A percentile compares a stretch with the other conserved stretches of the same genome.
Conservation (phyloP, 805 yeast species). For the Spathaspora sp. region DNA sequence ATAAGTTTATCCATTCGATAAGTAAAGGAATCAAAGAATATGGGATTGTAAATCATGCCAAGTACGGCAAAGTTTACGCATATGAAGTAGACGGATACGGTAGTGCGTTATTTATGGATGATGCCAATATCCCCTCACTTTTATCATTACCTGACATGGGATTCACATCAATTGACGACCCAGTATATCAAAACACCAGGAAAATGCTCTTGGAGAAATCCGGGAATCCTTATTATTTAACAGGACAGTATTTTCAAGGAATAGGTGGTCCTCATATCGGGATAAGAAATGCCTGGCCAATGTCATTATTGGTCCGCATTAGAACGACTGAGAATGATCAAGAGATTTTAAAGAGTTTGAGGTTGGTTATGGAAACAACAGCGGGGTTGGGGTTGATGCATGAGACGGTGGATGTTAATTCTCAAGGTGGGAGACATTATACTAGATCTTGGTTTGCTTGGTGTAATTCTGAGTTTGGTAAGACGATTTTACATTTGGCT, state of each 20-base stretch:
- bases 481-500: slow-evolving; percentile 76
- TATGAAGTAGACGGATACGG: slow-evolving; percentile 90
- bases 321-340: slow-evolving; percentile 70
- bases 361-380: slow-evolving; percentile 55
- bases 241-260: slow-evolving; percentile 65
- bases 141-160: slow-evolving; percentile 81
- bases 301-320: slow-evolving; percentile 73
- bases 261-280: slow-evolving; percentile 94
- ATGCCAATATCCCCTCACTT: slow-evolving; percentile 83
- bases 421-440: slow-evolving; percentile 42
- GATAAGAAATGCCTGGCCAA: slow-evolving; percentile 81
- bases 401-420: slow-evolving; percentile 70
- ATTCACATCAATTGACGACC: slow-evolving; percentile 46
- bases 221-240: slow-evolving; percentile 77
- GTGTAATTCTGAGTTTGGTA: slow-evolving; percentile 91
- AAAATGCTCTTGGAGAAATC: slow-evolving; percentile 62
- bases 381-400: slow-evolving; percentile 80
- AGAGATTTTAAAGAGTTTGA: slow-evolving; percentile 54
- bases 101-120: slow-evolving; percentile 73
- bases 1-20: slow-evolving; percentile 39
- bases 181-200: slow-evolving; percentile 73
- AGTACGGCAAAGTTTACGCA: slow-evolving; percentile 75
- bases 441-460: slow-evolving; percentile 93
- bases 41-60: slow-evolving; percentile 67
- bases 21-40: slow-evolving; percentile 53